These are phyloP conservation scores for Nasturtium officinale DNA, from an alignment of 345 rosid species.

Conservation along the genomic window DNA sequence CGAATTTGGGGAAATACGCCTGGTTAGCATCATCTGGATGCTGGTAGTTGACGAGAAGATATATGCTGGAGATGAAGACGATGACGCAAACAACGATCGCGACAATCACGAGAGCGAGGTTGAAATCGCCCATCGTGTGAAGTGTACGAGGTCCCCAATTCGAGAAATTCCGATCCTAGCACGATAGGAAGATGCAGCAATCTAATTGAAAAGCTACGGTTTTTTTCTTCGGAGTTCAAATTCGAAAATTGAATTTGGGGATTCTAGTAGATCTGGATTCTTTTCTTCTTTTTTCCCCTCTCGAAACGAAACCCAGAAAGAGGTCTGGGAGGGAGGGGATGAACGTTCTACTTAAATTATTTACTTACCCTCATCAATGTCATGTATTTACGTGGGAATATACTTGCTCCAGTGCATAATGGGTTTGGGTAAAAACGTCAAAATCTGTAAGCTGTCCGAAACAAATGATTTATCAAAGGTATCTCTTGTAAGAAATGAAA, in stretches of 20 bases:
- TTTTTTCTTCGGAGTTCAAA: constrained; percentile 13
- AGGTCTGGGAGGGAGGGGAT: too few species aligned
- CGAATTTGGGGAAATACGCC: constrained; percentile 96
- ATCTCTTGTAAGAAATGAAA: neutral
- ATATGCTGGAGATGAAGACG: constrained; percentile 86
- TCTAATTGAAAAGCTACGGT: constrained; percentile 32
- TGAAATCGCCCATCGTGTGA: constrained; percentile 88
- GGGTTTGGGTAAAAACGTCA: constrained; percentile 28
- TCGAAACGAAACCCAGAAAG: too few species aligned
- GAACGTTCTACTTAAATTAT: too few species aligned
- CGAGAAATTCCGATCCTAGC: constrained; percentile 36
- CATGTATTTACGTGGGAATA: neutral
- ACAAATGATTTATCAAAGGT: neutral
- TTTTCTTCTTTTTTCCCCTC: constrained; percentile 29
- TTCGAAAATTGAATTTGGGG: constrained; percentile 27
- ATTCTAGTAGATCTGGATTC: constrained; percentile 45
- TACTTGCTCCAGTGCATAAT: neutral
- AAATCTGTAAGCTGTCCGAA: constrained; percentile 20
- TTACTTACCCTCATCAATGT: neutral
- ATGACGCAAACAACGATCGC: constrained; percentile 87
- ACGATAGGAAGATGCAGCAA: constrained; percentile 16
- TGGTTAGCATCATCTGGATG: constrained; percentile 99
- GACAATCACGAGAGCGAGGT: constrained; percentile 97
- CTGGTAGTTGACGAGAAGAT: constrained; percentile 96
- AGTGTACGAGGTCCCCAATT: constrained; percentile 23